Percentiles rank a stretch among this genome's conserved stretches.
These are phyloP conservation scores for Alternaria ethzedia DNA, from an alignment of 2,329 filamentous ascomycete genomes.

Conservation along the genomic window DNA sequence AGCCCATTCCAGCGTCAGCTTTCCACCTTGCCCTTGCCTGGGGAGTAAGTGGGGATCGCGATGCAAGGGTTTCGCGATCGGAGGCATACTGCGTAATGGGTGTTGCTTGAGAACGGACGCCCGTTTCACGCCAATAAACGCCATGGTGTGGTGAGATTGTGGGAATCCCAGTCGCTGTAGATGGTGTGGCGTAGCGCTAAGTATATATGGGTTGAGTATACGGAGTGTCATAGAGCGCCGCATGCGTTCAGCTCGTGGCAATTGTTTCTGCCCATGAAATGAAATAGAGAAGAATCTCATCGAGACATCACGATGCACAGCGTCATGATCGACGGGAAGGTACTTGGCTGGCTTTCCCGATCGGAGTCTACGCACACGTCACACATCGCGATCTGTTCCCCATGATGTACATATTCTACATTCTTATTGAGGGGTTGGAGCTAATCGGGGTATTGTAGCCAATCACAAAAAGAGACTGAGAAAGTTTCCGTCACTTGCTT, in stretches of 20 bases:
- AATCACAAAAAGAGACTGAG: background rate
- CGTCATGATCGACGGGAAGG: conserved; percentile 1
- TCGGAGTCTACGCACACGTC: background rate
- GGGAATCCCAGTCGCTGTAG: too few relatives aligned
- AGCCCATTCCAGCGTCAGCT: background rate
- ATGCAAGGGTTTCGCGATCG: background rate
- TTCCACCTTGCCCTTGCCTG: background rate
- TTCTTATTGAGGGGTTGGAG: background rate
- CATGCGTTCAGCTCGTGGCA: too few relatives aligned
- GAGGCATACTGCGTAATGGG: background rate
- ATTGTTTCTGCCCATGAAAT: too few relatives aligned
- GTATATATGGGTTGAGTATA: too few relatives aligned
- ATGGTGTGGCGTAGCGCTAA: background rate
- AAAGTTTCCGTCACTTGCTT: background rate
- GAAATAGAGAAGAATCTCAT: too few relatives aligned
- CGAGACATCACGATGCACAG: background rate
- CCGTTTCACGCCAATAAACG: too few relatives aligned
- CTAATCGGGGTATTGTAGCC: background rate
- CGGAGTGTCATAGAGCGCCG: too few relatives aligned
- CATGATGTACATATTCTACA: background rate
- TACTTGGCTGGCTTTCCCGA: background rate
- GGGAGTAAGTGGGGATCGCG: background rate
- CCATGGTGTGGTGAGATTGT: background rate
- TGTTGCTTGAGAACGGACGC: background rate
- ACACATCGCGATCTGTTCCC: background rate